Percentiles rank a stretch among this genome's conserved stretches.
phyloP scores from a whole-genome alignment of 352 stramenopile species.

The Globisporangium carolinianum region DNA sequence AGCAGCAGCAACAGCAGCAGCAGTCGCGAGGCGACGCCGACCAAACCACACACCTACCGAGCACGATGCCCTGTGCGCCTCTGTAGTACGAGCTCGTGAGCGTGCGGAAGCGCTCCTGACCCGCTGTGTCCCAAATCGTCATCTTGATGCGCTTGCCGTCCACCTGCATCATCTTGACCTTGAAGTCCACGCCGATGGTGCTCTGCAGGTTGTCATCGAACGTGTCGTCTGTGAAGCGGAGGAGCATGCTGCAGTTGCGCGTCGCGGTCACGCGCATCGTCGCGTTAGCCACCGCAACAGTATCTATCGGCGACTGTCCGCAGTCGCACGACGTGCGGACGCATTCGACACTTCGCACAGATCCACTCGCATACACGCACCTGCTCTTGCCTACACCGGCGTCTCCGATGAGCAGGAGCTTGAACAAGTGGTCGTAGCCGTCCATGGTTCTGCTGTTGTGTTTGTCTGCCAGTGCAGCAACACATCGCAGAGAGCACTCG shows the following conservation, averaged over 20 bases:
- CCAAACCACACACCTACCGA: conserved; percentile 49
- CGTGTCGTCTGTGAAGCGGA: conserved; percentile 97
- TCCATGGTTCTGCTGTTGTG: conserved; percentile 32
- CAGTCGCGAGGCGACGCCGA: not conserved
- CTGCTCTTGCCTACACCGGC: conserved; percentile 96
- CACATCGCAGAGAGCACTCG: conserved; percentile 1
- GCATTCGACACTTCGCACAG: too few species aligned
- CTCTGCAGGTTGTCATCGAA: conserved; percentile 98
- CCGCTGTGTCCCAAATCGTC: conserved; percentile 98
- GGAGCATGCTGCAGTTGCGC: conserved; percentile 83
- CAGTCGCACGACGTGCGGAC: conserved; percentile 1
- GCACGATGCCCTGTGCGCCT: conserved; percentile 95
- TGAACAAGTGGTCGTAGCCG: conserved; percentile 97
- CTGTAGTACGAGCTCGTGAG: conserved; percentile 97
- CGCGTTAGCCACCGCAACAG: too few species aligned
- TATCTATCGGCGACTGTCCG: too few species aligned
- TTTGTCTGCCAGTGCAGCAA: not conserved
- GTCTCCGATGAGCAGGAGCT: conserved; percentile 97
- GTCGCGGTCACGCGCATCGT: not conserved
- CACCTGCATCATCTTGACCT: conserved; percentile 97
- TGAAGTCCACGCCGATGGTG: conserved; percentile 97
- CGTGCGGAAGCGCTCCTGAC: conserved; percentile 97
- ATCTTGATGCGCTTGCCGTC: conserved; percentile 96
- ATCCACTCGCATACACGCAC: too few species aligned
- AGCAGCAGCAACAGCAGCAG: too few species aligned